Conservation (phyloP, 2,329 filamentous ascomycete genomes). For the Allantophomopsis cytisporea region DNA sequence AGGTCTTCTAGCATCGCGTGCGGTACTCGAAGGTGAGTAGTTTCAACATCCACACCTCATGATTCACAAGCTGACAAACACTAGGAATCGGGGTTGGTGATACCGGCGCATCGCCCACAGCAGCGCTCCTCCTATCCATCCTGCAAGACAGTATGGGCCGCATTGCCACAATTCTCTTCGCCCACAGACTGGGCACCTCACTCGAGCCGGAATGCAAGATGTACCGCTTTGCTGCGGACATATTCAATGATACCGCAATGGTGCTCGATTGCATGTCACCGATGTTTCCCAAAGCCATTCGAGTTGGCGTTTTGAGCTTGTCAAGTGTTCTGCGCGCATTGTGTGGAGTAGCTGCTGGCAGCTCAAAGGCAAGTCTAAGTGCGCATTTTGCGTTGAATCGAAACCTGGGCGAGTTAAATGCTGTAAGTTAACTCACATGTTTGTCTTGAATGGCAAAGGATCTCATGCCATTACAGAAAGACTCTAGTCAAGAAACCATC, state of each 20-base stretch:
- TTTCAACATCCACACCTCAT: no score
- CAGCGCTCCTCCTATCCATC: conserved; percentile 50
- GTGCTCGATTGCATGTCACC: conserved; percentile 57
- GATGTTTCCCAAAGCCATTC: conserved; percentile 38
- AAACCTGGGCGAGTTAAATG: conserved; percentile 87
- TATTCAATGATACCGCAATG: conserved; percentile 60
- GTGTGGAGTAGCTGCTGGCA: conserved; percentile 82
- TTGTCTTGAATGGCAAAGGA: not conserved
- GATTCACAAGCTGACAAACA: no score
- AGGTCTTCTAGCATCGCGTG: conserved; percentile 48
- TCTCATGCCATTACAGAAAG: conserved; percentile 34
- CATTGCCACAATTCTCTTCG: conserved; percentile 57
- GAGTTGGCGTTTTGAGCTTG: conserved; percentile 43
- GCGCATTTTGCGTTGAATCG: conserved; percentile 81
- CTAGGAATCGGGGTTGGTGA: conserved; percentile 55
- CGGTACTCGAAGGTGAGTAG: conserved; percentile 46
- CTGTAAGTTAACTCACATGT: conserved; percentile 30
- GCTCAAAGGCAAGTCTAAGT: conserved; percentile 80
- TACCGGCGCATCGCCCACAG: conserved; percentile 47
- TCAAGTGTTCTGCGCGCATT: conserved; percentile 51
- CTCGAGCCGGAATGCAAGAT: conserved; percentile 63
- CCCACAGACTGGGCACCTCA: conserved; percentile 50
- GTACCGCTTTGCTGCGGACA: conserved; percentile 55
- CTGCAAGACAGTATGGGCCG: conserved; percentile 52
- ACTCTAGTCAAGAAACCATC: conserved; percentile 89